Percentiles rank a stretch among this genome's conserved stretches.
Conservation (phyloP, 306 rosid genomes). For the Vicia sativa region DNA sequence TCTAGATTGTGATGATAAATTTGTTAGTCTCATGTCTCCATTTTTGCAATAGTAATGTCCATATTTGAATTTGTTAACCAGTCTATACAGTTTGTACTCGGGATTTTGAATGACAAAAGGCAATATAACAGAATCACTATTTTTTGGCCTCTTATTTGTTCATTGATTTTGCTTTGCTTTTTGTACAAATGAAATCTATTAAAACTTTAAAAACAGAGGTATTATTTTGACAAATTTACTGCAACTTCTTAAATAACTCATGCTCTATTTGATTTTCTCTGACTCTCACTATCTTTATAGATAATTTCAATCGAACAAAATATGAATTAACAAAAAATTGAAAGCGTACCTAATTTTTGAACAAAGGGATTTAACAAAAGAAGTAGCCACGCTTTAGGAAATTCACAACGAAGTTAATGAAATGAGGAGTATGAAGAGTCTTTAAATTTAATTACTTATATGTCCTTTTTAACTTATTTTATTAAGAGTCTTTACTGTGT, state of each 20-base stretch:
- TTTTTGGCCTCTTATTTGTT: constrained; percentile 12
- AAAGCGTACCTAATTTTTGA: background rate
- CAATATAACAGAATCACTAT: constrained; percentile 22
- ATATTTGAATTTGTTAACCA: constrained; percentile 23
- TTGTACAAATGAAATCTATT: constrained; percentile 32
- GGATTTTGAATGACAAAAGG: constrained; percentile 21
- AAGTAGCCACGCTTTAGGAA: background rate
- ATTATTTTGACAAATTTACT: background rate
- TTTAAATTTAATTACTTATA: too few species aligned
- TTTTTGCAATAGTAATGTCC: constrained; percentile 37
- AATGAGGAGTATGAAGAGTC: background rate
- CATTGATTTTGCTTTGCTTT: constrained; percentile 21
- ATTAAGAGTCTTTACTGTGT: too few species aligned
- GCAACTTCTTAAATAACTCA: background rate
- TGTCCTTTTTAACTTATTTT: too few species aligned
- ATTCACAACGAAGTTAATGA: background rate
- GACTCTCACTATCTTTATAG: background rate
- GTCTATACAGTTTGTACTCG: constrained; percentile 15
- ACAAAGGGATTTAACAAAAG: background rate
- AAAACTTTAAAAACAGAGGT: background rate
- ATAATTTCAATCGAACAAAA: background rate
- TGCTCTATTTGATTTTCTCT: background rate
- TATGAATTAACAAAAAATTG: background rate
- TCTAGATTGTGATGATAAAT: constrained; percentile 48
- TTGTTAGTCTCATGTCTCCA: constrained; percentile 32